phyloP scores from a whole-genome alignment of 495 filamentous ascomycete genomes.

The Penicillium samsonianum region DNA sequence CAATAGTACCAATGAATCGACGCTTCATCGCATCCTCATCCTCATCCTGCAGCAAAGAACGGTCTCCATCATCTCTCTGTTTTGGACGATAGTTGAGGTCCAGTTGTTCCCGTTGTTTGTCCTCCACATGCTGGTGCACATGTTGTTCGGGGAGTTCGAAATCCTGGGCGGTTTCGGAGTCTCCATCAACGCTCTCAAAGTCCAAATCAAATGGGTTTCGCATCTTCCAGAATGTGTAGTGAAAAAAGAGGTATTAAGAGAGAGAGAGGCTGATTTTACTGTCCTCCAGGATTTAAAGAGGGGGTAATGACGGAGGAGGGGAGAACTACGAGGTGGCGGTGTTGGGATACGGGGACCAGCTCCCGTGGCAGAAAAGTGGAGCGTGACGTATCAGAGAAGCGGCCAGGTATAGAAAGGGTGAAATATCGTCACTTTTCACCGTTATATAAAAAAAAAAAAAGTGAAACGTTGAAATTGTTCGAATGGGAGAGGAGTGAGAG shows the following conservation, averaged over 20 bases:
- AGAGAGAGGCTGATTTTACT: slow-evolving; percentile 22
- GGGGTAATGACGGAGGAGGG: slow-evolving; percentile 16
- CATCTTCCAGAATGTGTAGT: slow-evolving; percentile 26
- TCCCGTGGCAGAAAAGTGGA: slow-evolving; percentile 26
- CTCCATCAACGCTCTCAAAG: slow-evolving; percentile 36
- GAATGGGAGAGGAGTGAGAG: too few species aligned
- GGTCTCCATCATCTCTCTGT: slow-evolving; percentile 42
- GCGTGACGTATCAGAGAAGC: slow-evolving; percentile 38
- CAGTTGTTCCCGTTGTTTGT: slow-evolving; percentile 16
- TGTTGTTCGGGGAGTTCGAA: slow-evolving; percentile 19
- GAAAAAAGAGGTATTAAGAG: slow-evolving; percentile 13
- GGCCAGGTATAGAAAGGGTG: slow-evolving; percentile 7
- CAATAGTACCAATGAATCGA: slow-evolving; percentile 72
- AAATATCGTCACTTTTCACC: not conserved
- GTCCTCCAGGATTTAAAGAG: slow-evolving; percentile 17
- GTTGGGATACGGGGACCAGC: slow-evolving; percentile 18
- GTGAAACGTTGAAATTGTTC: not conserved
- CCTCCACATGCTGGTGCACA: not conserved
- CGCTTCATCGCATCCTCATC: slow-evolving; percentile 39
- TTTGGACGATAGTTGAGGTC: slow-evolving; percentile 32
- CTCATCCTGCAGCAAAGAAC: slow-evolving; percentile 46
- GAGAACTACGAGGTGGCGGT: slow-evolving; percentile 23
- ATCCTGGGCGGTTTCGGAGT: slow-evolving; percentile 32
- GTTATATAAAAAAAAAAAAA: slow-evolving; percentile 1
- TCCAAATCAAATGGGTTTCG: slow-evolving; percentile 48